phyloP scores from a whole-genome alignment of 352 stramenopile species.

The Pythium periplocum region DNA sequence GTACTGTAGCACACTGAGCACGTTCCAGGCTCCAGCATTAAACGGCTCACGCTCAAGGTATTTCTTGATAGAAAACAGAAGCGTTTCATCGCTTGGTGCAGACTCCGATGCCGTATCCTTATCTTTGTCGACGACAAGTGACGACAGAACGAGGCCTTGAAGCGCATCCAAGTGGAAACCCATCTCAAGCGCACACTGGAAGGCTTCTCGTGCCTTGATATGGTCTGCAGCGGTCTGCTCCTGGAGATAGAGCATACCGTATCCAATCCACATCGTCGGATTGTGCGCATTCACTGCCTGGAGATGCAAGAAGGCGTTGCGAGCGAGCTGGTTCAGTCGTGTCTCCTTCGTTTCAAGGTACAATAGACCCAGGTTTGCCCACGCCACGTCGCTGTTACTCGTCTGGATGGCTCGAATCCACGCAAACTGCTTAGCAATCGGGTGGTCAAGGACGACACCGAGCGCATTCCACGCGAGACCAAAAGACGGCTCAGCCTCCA shows the following conservation, averaged over 20 bases:
- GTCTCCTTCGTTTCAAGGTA: slow-evolving; percentile 29
- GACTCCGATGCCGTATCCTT: slow-evolving; percentile 13
- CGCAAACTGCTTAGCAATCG: slow-evolving; percentile 75
- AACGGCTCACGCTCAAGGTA: slow-evolving; percentile 73
- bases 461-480: slow-evolving; percentile 77
- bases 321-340: slow-evolving; percentile 36
- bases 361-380: slow-evolving; percentile 83
- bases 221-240: slow-evolving; percentile 30
- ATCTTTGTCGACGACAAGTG: slow-evolving; percentile 22
- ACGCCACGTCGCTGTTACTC: slow-evolving; percentile 56
- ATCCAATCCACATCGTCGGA: slow-evolving; percentile 83
- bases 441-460: slow-evolving; percentile 48
- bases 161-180: slow-evolving; percentile 71
- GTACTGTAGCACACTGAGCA: slow-evolving; percentile 58
- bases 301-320: slow-evolving; percentile 76
- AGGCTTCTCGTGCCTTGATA: slow-evolving; percentile 59
- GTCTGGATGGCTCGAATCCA: slow-evolving; percentile 68
- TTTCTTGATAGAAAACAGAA: slow-evolving; percentile 76
- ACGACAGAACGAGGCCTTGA: slow-evolving; percentile 38
- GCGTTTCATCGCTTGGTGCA: slow-evolving; percentile 25
- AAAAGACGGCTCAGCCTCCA: slow-evolving; percentile 39
- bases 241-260: slow-evolving; percentile 65
- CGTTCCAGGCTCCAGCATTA: slow-evolving; percentile 51
- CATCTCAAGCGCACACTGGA: slow-evolving; percentile 71
- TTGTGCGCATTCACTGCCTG: slow-evolving; percentile 80